Conservation (phyloP, 2,329 filamentous ascomycete species). For the Epicoccum nigrum region DNA sequence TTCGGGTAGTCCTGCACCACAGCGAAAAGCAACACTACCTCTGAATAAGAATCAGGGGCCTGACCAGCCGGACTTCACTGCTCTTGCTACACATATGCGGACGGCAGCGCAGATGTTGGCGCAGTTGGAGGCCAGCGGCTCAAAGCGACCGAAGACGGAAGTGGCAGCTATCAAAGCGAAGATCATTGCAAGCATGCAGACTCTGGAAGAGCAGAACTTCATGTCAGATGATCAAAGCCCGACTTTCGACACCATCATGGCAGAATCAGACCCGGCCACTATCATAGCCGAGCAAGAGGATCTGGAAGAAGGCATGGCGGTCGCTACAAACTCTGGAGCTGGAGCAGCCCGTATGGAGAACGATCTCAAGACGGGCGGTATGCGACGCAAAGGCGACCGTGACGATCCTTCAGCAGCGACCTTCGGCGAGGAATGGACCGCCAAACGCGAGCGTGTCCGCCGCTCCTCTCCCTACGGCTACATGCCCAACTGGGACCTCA, state of each 20-base stretch:
- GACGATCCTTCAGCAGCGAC: constrained; percentile 86
- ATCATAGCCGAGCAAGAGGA: constrained; percentile 58
- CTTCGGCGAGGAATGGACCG: constrained; percentile 84
- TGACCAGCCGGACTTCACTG: constrained; percentile 81
- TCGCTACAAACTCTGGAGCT: constrained; percentile 68
- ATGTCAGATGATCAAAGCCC: constrained; percentile 73
- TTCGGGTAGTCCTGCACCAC: constrained; percentile 69
- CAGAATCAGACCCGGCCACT: constrained; percentile 66
- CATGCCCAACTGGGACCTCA: constrained; percentile 88
- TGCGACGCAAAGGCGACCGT: constrained; percentile 79
- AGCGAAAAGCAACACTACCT: constrained; percentile 66
- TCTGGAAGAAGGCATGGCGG: constrained; percentile 61
- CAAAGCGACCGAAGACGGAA: constrained; percentile 79
- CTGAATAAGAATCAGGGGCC: constrained; percentile 58
- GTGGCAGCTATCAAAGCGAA: constrained; percentile 83
- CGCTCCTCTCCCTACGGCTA: constrained; percentile 84
- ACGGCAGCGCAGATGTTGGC: constrained; percentile 87
- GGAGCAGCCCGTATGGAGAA: constrained; percentile 88
- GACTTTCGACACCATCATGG: constrained; percentile 83
- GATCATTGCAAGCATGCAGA: constrained; percentile 91
- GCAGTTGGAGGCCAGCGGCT: constrained; percentile 78
- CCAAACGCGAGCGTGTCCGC: constrained; percentile 82
- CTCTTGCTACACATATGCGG: constrained; percentile 84
- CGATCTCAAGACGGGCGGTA: constrained; percentile 83
- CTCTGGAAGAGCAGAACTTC: constrained; percentile 83